phyloP scores from a whole-genome alignment of 495 filamentous ascomycete genomes.

The Podospora tetraspora region DNA sequence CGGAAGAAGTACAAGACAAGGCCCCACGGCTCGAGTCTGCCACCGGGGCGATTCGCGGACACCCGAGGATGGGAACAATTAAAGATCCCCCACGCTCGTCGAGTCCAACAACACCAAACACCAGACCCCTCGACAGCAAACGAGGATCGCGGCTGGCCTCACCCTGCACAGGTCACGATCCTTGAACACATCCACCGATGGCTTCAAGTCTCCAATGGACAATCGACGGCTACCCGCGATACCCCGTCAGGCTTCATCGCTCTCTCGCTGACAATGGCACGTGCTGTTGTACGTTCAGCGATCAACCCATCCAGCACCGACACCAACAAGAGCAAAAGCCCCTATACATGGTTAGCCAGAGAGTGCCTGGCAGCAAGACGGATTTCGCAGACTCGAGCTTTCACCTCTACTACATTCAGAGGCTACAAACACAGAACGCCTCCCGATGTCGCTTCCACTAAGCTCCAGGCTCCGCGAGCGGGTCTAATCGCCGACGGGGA shows the following conservation, averaged over 20 bases:
- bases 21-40: too few relatives aligned
- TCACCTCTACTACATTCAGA: too few relatives aligned
- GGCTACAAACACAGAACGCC: background rate
- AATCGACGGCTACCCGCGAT: background rate
- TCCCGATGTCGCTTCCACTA: background rate
- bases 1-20: too few relatives aligned
- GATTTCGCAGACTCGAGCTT: too few relatives aligned
- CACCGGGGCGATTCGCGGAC: too few relatives aligned
- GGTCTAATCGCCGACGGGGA: background rate
- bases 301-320: too few relatives aligned
- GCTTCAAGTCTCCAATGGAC: background rate
- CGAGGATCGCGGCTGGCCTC: background rate
- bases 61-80: too few relatives aligned
- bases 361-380: fast-evolving
- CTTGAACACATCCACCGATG: background rate
- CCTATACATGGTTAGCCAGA: too few relatives aligned
- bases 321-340: background rate
- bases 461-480: too few relatives aligned
- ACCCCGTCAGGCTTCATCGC: background rate
- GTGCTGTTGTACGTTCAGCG: too few relatives aligned
- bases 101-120: background rate
- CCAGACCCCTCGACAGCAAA: background rate
- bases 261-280: background rate
- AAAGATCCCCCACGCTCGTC: too few relatives aligned
- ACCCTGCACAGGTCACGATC: background rate